These are phyloP conservation scores for Mollisiaceae sp. DNA, from an alignment of 2,329 filamentous ascomycete species.

Conservation along the genomic window DNA sequence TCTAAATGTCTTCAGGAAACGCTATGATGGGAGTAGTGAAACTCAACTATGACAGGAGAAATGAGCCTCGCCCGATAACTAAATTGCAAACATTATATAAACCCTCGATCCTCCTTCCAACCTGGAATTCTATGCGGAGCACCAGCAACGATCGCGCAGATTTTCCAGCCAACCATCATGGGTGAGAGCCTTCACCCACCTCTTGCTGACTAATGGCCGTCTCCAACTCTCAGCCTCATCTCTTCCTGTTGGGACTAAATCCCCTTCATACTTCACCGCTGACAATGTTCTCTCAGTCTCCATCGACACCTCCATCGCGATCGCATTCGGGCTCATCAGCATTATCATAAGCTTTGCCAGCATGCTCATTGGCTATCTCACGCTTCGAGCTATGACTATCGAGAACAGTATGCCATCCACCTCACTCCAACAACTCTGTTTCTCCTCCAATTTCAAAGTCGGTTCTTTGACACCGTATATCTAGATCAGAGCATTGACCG, in stretches of 20 bases:
- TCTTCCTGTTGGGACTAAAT: too few relatives aligned
- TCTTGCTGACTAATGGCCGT: neutral
- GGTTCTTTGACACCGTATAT: neutral
- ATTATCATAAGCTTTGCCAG: neutral
- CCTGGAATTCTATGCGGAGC: too few relatives aligned
- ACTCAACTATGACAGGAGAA: neutral
- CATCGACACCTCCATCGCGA: conserved; percentile 10
- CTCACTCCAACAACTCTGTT: neutral
- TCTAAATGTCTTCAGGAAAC: neutral
- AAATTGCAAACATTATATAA: neutral
- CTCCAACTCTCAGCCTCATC: neutral
- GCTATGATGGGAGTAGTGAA: too few relatives aligned
- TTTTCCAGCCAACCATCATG: neutral
- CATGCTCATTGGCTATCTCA: conserved; percentile 10
- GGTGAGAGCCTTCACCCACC: neutral
- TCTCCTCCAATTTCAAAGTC: neutral
- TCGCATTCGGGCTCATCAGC: conserved; percentile 14
- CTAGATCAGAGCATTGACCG: too few relatives aligned
- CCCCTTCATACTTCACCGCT: neutral
- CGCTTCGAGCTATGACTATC: neutral
- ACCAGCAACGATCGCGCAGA: too few relatives aligned
- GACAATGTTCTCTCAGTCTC: neutral
- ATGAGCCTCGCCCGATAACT: neutral
- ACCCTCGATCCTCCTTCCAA: neutral
- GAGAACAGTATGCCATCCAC: neutral